Evolutionary conservation across 306 rosid species (phyloP).

Genomic region (Casuarina cunninghamiana): DNA sequence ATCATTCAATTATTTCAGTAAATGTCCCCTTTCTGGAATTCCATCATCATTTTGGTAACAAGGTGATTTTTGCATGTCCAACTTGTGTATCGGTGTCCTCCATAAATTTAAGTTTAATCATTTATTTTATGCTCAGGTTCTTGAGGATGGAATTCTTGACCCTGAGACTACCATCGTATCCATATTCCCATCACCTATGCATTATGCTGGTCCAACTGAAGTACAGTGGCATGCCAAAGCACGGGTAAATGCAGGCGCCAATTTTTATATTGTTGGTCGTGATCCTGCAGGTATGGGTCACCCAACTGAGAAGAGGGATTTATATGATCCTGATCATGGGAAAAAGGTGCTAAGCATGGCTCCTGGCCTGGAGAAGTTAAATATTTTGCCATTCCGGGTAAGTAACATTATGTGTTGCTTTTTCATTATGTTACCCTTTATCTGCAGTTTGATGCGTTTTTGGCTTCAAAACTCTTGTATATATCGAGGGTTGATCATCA

Average conservation of each 20-base stretch:
- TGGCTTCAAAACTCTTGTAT: not conserved
- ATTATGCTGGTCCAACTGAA: conserved; percentile 98
- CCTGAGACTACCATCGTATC: conserved; percentile 91
- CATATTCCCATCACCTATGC: conserved; percentile 98
- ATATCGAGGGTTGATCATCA: not conserved
- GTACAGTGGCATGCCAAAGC: conserved; percentile 99
- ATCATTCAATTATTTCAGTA: not conserved
- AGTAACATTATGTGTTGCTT: conserved; percentile 20
- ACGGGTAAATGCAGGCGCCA: conserved; percentile 92
- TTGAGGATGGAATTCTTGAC: conserved; percentile 95
- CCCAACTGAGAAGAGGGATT: conserved; percentile 90
- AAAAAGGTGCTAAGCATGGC: conserved; percentile 95
- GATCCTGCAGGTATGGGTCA: conserved; percentile 99
- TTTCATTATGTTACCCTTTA: not conserved
- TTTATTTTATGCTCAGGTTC: conserved; percentile 52
- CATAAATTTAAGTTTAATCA: conserved; percentile 1
- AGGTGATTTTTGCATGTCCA: not conserved
- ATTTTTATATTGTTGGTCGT: conserved; percentile 97
- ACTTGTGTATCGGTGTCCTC: not conserved
- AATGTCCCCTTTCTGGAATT: not conserved
- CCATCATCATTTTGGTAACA: conserved; percentile 1
- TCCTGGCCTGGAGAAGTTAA: conserved; percentile 94
- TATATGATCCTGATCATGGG: conserved; percentile 95
- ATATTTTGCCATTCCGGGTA: conserved; percentile 92
- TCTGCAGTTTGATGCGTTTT: not conserved